These are phyloP conservation scores for Aspergillus sp. DNA, from an alignment of 2,329 filamentous ascomycete genomes.

Conservation along the genomic window DNA sequence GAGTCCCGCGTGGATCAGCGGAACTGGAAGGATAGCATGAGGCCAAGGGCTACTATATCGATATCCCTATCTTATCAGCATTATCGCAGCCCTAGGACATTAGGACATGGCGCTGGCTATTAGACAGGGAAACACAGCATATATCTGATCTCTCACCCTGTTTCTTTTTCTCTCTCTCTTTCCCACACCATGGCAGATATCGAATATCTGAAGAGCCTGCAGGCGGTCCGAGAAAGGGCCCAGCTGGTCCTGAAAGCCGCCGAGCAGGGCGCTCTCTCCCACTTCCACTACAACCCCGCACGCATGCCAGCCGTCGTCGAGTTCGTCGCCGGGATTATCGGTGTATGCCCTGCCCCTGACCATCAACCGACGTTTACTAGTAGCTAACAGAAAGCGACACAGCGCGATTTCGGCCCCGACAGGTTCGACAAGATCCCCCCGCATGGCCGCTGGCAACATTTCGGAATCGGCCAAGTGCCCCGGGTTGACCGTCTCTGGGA, in stretches of 20 bases:
- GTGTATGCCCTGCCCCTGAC: no score
- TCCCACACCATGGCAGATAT: constrained; percentile 8
- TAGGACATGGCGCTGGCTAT: no score
- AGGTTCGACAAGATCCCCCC: constrained; percentile 42
- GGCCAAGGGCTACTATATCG: no score
- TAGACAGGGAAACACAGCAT: no score
- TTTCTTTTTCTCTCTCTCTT: no score
- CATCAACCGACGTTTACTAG: not conserved
- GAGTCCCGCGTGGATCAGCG: no score
- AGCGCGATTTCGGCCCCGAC: constrained; percentile 46
- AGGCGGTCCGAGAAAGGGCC: constrained; percentile 21
- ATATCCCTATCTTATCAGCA: no score
- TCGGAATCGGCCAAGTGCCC: constrained; percentile 48
- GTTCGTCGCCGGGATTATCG: constrained; percentile 37
- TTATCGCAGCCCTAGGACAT: no score
- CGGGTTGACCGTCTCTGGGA: constrained; percentile 41
- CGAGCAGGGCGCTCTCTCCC: constrained; percentile 29
- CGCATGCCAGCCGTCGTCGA: constrained; percentile 33
- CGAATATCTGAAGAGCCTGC: constrained; percentile 18
- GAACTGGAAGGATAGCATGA: no score
- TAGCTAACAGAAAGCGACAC: not conserved
- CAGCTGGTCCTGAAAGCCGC: constrained; percentile 26
- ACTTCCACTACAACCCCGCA: constrained; percentile 35
- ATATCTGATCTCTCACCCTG: no score
- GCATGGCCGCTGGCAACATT: constrained; percentile 56